These are phyloP conservation scores for Clonostachys chloroleuca DNA, from an alignment of 2,329 filamentous ascomycete genomes.

Conservation along the genomic window DNA sequence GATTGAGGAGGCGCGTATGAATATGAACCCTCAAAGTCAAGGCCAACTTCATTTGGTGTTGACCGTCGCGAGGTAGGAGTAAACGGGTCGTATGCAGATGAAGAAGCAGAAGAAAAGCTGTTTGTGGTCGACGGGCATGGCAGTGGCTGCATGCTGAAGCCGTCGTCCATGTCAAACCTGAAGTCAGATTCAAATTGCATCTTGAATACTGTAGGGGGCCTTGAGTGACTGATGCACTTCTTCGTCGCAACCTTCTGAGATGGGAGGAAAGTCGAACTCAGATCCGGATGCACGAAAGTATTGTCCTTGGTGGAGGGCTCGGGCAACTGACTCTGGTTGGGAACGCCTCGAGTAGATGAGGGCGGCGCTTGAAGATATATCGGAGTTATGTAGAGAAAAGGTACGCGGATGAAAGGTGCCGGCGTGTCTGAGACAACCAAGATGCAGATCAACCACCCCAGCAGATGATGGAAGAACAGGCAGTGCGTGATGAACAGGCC, in stretches of 20 bases:
- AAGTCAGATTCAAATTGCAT: constrained; percentile 34
- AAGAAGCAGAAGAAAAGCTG: constrained; percentile 33
- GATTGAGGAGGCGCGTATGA: constrained; percentile 15
- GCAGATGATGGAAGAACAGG: constrained; percentile 13
- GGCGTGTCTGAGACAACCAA: constrained; percentile 25
- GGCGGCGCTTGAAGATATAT: constrained; percentile 35
- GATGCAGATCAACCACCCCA: constrained; percentile 23
- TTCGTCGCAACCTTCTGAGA: too few relatives aligned
- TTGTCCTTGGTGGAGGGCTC: background rate
- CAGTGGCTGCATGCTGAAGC: constrained; percentile 29
- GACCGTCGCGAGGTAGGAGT: constrained; percentile 37
- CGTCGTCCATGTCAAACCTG: constrained; percentile 31
- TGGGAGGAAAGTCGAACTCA: too few relatives aligned
- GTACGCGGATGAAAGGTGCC: constrained; percentile 17
- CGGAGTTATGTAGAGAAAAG: constrained; percentile 27
- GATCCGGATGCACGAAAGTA: too few relatives aligned
- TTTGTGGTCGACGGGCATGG: constrained; percentile 24
- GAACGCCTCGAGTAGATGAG: constrained; percentile 25
- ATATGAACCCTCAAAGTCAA: constrained; percentile 30
- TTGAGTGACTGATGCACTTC: too few relatives aligned
- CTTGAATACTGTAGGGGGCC: constrained; percentile 4
- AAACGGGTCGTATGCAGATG: constrained; percentile 34
- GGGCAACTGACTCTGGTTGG: constrained; percentile 14
- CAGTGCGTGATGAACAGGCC: constrained; percentile 15
- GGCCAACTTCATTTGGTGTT: constrained; percentile 28